phyloP scores from a whole-genome alignment of 1,139 yeast species.

The Pichia sp. region DNA sequence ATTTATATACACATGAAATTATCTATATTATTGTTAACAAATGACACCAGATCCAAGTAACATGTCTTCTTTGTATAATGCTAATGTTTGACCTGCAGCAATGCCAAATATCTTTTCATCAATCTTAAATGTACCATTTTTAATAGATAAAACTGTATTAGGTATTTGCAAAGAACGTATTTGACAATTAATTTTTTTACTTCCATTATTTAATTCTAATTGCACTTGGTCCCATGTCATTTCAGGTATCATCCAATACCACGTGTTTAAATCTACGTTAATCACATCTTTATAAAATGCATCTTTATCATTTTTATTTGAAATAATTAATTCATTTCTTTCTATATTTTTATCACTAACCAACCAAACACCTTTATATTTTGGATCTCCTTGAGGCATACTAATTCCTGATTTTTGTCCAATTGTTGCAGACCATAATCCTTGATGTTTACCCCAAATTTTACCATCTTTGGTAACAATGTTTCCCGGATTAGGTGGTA shows the following conservation, averaged over 20 bases:
- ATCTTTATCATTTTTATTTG: conserved; percentile 61
- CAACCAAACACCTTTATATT: conserved; percentile 76
- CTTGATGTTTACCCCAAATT: conserved; percentile 76
- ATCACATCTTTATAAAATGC: conserved; percentile 46
- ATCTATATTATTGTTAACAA: not conserved
- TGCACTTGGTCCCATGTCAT: conserved; percentile 11
- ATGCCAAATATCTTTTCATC: conserved; percentile 55
- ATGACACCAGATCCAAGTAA: conserved; percentile 77
- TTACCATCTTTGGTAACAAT: conserved; percentile 67
- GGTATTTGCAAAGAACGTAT: conserved; percentile 68
- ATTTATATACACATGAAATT: too few relatives aligned
- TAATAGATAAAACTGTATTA: conserved; percentile 25
- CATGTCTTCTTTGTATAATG: conserved; percentile 57
- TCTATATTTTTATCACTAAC: conserved; percentile 62
- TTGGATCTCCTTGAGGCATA: conserved; percentile 82
- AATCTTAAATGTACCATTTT: conserved; percentile 34
- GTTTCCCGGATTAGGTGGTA: conserved; percentile 68
- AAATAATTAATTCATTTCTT: conserved; percentile 72
- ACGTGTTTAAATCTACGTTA: conserved; percentile 32
- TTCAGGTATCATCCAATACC: conserved; percentile 43
- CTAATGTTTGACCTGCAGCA: conserved; percentile 84
- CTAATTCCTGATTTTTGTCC: conserved; percentile 79
- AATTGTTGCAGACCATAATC: conserved; percentile 90
- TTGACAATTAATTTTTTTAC: conserved; percentile 42
- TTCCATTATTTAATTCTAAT: conserved; percentile 13